Evolutionary conservation across 2,329 filamentous ascomycete genomes (phyloP).

Genomic region (Pezizomycotina sp.): DNA sequence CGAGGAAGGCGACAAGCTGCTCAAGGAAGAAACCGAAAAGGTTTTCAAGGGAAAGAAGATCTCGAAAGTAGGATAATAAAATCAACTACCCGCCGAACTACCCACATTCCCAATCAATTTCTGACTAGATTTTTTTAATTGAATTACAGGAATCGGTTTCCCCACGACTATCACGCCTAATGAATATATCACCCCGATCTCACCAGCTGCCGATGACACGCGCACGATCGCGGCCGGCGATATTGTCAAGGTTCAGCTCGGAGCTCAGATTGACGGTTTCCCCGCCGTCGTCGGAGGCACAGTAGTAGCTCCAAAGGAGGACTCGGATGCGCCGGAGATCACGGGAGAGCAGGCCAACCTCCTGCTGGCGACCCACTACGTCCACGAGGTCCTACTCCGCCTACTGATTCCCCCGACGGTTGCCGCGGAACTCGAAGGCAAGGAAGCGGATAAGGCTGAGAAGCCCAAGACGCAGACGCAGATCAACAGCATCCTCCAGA

Average conservation of each 20-base stretch:
- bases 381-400: conserved; percentile 83
- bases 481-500: conserved; percentile 78
- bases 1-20: conserved; percentile 84
- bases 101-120: neutral
- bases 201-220: conserved; percentile 70
- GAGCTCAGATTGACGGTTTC: conserved; percentile 94
- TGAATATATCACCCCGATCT: conserved; percentile 92
- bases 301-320: conserved; percentile 52
- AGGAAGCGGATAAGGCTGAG: conserved; percentile 21
- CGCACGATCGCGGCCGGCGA: conserved; percentile 80
- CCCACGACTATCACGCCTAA: conserved; percentile 89
- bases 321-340: conserved; percentile 43
- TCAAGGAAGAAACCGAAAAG: conserved; percentile 85
- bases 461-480: conserved; percentile 73
- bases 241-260: conserved; percentile 92
- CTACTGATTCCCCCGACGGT: conserved; percentile 84
- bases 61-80: conserved; percentile 51
- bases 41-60: conserved; percentile 99
- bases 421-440: conserved; percentile 43
- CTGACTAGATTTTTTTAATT: conserved; percentile 5
- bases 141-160: conserved; percentile 58
- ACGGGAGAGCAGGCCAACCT: conserved; percentile 71
- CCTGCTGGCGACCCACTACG: conserved; percentile 78
- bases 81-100: conserved; percentile 7
- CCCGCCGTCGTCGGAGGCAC: conserved; percentile 93